Percentiles rank a stretch among this genome's conserved stretches.
These are phyloP conservation scores for Polyporus arcularius DNA, from an alignment of 768 basidiomycete species.

Conservation along the genomic window DNA sequence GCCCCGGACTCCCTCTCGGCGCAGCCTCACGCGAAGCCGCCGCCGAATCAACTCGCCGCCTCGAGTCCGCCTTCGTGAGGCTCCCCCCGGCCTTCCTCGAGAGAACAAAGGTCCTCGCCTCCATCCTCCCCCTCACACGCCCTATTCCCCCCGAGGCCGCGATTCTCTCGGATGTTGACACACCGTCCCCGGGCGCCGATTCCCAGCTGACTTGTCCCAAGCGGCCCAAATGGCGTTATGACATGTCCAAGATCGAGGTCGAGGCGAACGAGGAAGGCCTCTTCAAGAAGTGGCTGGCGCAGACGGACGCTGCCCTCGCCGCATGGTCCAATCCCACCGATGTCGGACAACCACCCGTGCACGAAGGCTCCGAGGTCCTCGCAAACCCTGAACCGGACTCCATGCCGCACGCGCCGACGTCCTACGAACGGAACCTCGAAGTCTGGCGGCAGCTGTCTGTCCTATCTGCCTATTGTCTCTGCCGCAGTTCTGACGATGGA, in stretches of 20 bases:
- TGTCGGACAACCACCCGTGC: not conserved
- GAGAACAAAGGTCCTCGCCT: conserved; percentile 56
- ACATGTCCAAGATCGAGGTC: conserved; percentile 86
- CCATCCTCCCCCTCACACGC: conserved; percentile 50
- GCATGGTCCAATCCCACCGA: conserved; percentile 41
- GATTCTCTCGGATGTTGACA: conserved; percentile 34
- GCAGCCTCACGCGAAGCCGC: conserved; percentile 23
- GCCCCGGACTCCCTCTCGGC: conserved; percentile 14
- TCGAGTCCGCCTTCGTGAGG: conserved; percentile 73
- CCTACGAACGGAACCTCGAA: conserved; percentile 89
- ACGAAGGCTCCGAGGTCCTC: conserved; percentile 5
- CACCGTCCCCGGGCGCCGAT: not conserved
- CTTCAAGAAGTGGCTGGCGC: conserved; percentile 76
- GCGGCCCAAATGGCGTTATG: conserved; percentile 85
- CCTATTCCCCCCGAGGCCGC: conserved; percentile 51
- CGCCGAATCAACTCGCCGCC: conserved; percentile 45
- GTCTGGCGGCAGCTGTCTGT: conserved; percentile 93
- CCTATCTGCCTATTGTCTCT: not conserved
- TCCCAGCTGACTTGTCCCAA: conserved; percentile 50
- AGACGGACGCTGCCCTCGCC: conserved; percentile 59
- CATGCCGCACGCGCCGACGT: conserved; percentile 69
- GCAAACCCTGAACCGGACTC: conserved; percentile 1
- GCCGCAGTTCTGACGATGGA: not conserved
- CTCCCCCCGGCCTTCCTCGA: conserved; percentile 62
- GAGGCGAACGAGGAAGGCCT: conserved; percentile 87